phyloP scores from a whole-genome alignment of 805 yeast genomes.

The Metschnikowia peoriensis region DNA sequence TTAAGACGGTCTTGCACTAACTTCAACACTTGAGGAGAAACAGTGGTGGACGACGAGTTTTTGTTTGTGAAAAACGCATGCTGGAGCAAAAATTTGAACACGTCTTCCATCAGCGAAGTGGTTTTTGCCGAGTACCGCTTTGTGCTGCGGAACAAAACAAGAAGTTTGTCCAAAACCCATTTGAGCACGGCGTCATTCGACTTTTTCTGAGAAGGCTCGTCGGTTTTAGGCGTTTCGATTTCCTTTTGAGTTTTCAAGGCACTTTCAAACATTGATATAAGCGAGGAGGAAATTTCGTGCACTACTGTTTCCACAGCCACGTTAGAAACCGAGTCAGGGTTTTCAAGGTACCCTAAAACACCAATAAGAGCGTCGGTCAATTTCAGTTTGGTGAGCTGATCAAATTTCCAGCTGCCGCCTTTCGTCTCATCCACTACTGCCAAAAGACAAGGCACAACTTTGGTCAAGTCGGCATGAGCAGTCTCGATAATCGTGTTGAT shows the following conservation, averaged over 20 bases:
- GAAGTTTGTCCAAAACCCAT: conserved; percentile 61
- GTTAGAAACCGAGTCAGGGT: conserved; percentile 13
- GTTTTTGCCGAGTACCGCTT: conserved; percentile 25
- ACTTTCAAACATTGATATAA: conserved; percentile 25
- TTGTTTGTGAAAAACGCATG: conserved; percentile 39
- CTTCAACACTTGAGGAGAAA: conserved; percentile 35
- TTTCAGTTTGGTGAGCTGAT: conserved; percentile 70
- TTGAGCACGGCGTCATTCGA: conserved; percentile 40
- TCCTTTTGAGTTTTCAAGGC: conserved; percentile 21
- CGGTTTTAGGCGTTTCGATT: conserved; percentile 12
- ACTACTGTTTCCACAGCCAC: conserved; percentile 19
- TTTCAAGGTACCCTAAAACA: conserved; percentile 19
- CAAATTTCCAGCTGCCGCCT: conserved; percentile 68
- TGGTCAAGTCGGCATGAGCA: conserved; percentile 35
- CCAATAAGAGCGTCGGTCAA: conserved; percentile 45
- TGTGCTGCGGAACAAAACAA: conserved; percentile 50
- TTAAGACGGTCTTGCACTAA: conserved; percentile 61
- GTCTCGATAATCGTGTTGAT: conserved; percentile 43
- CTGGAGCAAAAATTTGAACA: conserved; percentile 39
- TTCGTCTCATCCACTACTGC: conserved; percentile 29
- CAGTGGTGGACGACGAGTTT: conserved; percentile 15
- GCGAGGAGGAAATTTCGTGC: conserved; percentile 20
- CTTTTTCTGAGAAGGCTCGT: conserved; percentile 16
- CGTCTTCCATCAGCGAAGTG: conserved; percentile 30
- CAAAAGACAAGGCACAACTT: conserved; percentile 33